Evolutionary conservation across 306 rosid genomes (phyloP).

Genomic region (Casuarina equisetifolia): DNA sequence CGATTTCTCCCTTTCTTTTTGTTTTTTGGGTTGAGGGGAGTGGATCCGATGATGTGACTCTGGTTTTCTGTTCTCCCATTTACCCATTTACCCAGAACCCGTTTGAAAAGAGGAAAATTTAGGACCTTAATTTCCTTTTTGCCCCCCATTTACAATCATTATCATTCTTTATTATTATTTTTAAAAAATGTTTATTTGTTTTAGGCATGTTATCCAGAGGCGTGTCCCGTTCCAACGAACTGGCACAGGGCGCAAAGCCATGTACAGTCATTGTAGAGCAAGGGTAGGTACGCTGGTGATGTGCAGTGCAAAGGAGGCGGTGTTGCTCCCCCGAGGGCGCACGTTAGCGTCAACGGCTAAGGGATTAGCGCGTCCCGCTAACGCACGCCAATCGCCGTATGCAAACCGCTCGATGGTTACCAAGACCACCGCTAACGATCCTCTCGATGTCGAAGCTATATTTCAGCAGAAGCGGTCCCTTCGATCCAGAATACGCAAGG

Average conservation of each 20-base stretch:
- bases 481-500: slow-evolving; percentile 20
- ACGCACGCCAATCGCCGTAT: background rate
- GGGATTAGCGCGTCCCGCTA: background rate
- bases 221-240: background rate
- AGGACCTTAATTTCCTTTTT: too few species aligned
- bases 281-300: background rate
- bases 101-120: too few species aligned
- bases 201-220: background rate
- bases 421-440: slow-evolving; percentile 21
- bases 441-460: slow-evolving; percentile 21
- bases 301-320: slow-evolving; percentile 15
- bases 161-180: too few species aligned
- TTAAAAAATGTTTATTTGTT: too few species aligned
- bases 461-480: slow-evolving; percentile 29
- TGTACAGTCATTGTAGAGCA: background rate
- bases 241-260: background rate
- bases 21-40: too few species aligned
- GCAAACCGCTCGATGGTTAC: slow-evolving; percentile 6
- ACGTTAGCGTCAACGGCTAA: slow-evolving; percentile 4
- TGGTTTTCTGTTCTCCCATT: too few species aligned
- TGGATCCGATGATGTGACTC: too few species aligned
- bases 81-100: too few species aligned
- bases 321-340: slow-evolving; percentile 3
- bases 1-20: too few species aligned
- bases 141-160: too few species aligned